These are phyloP conservation scores for Quercus aquifolioides DNA, from an alignment of 306 rosid genomes.

Conservation along the genomic window DNA sequence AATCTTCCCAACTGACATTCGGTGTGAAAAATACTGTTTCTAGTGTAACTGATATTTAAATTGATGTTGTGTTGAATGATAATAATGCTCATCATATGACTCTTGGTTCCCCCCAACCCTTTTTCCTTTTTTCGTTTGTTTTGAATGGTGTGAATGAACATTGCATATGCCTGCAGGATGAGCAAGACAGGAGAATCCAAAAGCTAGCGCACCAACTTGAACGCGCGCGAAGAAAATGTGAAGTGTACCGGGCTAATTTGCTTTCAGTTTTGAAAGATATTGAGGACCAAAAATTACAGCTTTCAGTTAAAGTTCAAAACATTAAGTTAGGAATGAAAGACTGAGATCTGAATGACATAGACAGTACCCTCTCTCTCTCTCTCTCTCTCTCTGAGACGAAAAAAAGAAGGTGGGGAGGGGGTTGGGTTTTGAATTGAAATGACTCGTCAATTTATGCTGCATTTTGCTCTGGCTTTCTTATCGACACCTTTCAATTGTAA, in stretches of 20 bases:
- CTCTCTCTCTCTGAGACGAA: neutral
- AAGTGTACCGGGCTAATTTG: conserved; percentile 47
- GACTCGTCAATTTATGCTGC: no score
- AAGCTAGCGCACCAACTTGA: conserved; percentile 37
- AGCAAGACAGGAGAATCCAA: conserved; percentile 40
- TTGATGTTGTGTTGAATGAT: neutral
- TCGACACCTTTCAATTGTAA: no score
- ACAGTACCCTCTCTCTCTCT: neutral
- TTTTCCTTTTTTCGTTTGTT: neutral
- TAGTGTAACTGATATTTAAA: neutral
- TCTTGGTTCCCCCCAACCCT: neutral
- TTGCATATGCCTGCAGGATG: conserved; percentile 31
- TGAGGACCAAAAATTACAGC: conserved; percentile 46
- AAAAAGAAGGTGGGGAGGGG: no score
- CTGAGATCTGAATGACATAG: conserved; percentile 16
- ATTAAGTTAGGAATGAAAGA: conserved; percentile 41
- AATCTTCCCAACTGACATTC: no score
- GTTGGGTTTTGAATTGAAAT: no score
- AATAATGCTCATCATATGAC: no score
- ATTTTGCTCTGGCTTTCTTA: no score
- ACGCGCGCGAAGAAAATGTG: conserved; percentile 41
- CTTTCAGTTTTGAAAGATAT: conserved; percentile 47
- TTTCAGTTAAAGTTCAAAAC: conserved; percentile 48
- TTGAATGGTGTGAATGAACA: neutral
- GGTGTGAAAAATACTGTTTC: no score